Base-by-base conservation (phyloP, 148 eudicot species). In the Suaeda aralocaspica region DNA sequence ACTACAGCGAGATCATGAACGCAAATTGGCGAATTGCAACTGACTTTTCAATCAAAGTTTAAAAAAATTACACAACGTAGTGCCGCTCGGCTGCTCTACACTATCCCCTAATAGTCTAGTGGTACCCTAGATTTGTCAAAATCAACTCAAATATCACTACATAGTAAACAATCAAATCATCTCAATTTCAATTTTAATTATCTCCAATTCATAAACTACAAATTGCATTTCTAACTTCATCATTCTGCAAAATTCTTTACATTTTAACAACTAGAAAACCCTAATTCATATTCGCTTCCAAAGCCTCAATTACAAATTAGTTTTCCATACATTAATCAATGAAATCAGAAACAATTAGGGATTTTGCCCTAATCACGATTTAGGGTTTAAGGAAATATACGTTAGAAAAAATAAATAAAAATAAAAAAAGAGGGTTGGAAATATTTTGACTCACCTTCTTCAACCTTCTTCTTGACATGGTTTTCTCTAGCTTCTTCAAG, bases 381-480 rank as follows among this genome's bases (percentile, higher is more conserved):
- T 64, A 48, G 68, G 69, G 68, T 44, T 67, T 66, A 30, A 8
- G 36, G 18, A 22, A 59, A 36, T 22, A 14, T 34, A 36, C 6
- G 36, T 11, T 30, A 46, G 60, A 57, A 30, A 18, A 26, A 44
- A n/a, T 24, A 29, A 11, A n/a, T 36, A 3, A 10, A n/a, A 6
- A 26, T 31, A n/a, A n/a, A n/a, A n/a, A n/a, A n/a, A n/a, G n/a
- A n/a, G n/a, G n/a, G n/a, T n/a, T n/a, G n/a, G n/a, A n/a, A n/a
- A n/a, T n/a, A n/a, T n/a, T n/a, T n/a, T 19, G 0, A 16, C 42
- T 36, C 12, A 77, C 98, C 98, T 92, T 92, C 98, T 84, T 93
- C 96, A 39, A 90, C 98, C 73, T 93, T 93, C 92, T 93, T 93
- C 84, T 93, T 93, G 48, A 93, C 96, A 70, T 93, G 98, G 65